phyloP scores from a whole-genome alignment of 306 rosid genomes.

The Cucurbita argyrosperma region DNA sequence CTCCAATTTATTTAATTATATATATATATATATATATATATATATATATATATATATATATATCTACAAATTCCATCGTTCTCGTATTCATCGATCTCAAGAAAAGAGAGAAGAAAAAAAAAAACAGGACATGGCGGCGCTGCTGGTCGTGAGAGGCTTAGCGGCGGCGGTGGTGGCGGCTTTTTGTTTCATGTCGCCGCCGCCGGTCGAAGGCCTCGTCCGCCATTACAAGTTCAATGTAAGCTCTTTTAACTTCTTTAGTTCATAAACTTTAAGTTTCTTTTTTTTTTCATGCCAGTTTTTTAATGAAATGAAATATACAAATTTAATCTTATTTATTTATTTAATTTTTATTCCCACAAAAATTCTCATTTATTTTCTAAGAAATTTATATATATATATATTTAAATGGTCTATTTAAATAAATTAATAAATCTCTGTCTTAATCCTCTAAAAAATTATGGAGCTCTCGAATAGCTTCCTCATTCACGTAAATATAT shows the following conservation, averaged over 20 bases:
- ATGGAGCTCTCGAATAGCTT: too few species aligned
- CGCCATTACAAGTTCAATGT: slow-evolving; percentile 40
- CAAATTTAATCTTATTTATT: too few species aligned
- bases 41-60: not conserved
- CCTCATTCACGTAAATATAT: too few species aligned
- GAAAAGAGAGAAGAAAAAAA: not conserved
- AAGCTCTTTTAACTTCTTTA: not conserved
- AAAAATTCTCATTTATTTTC: too few species aligned
- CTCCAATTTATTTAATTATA: not conserved
- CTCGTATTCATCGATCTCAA: not conserved
- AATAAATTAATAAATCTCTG: too few species aligned
- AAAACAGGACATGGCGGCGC: not conserved
- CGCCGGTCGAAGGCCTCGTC: slow-evolving; percentile 26
- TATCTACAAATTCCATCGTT: not conserved
- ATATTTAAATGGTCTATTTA: too few species aligned
- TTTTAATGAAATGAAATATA: too few species aligned
- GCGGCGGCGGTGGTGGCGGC: not conserved
- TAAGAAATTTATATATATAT: too few species aligned
- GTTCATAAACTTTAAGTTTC: not conserved
- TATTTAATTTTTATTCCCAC: too few species aligned
- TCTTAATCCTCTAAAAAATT: too few species aligned
- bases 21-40: not conserved
- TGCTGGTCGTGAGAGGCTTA: not conserved
- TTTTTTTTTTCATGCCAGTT: too few species aligned
- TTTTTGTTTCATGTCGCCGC: slow-evolving; percentile 11